Conservation (phyloP, 495 filamentous ascomycete genomes). For the Venustampulla echinocandica region DNA sequence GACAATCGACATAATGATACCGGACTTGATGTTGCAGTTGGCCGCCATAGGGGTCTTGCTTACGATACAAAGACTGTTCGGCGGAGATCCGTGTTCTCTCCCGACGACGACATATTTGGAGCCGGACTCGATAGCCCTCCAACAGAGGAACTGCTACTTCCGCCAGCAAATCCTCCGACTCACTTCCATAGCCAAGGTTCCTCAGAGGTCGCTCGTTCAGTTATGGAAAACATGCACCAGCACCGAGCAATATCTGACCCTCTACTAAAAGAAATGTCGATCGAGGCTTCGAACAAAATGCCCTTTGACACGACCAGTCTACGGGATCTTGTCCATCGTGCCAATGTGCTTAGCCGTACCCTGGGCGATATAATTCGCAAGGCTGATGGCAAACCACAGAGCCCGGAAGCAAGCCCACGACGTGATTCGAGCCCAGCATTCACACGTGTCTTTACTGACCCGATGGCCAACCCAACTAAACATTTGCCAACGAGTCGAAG, state of each 20-base stretch:
- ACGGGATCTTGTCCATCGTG: constrained; percentile 76
- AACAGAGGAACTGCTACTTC: neutral
- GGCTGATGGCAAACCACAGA: constrained; percentile 64
- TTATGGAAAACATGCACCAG: constrained; percentile 77
- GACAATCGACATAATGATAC: constrained; percentile 31
- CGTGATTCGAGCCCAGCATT: constrained; percentile 52
- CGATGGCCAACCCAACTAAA: constrained; percentile 37
- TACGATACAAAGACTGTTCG: constrained; percentile 28
- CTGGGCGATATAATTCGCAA: constrained; percentile 70
- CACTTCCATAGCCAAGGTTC: constrained; percentile 18
- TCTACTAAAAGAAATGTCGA: constrained; percentile 31
- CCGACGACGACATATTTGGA: constrained; percentile 58
- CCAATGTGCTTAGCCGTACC: constrained; percentile 62
- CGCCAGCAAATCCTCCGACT: constrained; percentile 24
- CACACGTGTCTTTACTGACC: constrained; percentile 55
- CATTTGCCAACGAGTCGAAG: constrained; percentile 41
- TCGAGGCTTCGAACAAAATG: constrained; percentile 59
- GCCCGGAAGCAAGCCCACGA: constrained; percentile 43
- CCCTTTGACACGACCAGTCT: constrained; percentile 89
- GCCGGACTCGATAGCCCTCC: constrained; percentile 31
- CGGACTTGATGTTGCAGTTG: constrained; percentile 40
- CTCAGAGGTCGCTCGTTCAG: constrained; percentile 57
- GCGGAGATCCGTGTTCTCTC: constrained; percentile 49
- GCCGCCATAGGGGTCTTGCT: constrained; percentile 30
- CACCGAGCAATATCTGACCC: constrained; percentile 46